These are phyloP conservation scores for Colletotrichum lini DNA, from an alignment of 2,329 filamentous ascomycete genomes.

Conservation along the genomic window DNA sequence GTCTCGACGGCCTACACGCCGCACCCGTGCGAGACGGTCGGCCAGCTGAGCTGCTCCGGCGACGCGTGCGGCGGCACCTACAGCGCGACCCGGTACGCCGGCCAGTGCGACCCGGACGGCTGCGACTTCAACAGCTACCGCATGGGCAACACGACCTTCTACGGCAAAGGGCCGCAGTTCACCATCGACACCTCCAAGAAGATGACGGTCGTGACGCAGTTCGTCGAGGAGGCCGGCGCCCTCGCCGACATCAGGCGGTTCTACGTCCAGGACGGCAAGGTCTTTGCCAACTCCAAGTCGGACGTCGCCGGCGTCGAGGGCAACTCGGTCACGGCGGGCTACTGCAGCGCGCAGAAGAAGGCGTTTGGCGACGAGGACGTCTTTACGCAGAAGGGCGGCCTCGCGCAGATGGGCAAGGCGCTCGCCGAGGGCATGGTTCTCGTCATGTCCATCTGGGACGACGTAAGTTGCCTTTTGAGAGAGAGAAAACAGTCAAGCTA, in stretches of 20 bases:
- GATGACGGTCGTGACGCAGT: conserved; percentile 78
- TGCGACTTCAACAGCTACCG: conserved; percentile 81
- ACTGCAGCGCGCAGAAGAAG: conserved; percentile 71
- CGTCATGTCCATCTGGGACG: conserved; percentile 72
- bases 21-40: conserved; percentile 71
- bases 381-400: conserved; percentile 71
- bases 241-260: conserved; percentile 74
- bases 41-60: conserved; percentile 65
- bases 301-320: conserved; percentile 55
- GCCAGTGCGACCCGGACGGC: conserved; percentile 77
- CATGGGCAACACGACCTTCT: conserved; percentile 75
- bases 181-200: conserved; percentile 72
- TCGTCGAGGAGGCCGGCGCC: conserved; percentile 63
- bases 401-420: conserved; percentile 68
- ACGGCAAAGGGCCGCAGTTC: conserved; percentile 66
- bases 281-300: conserved; percentile 69
- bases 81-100: conserved; percentile 68
- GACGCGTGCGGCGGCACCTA: conserved; percentile 69
- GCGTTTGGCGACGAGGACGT: conserved; percentile 68
- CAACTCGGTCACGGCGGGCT: conserved; percentile 68
- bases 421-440: conserved; percentile 62
- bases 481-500: too few relatives aligned
- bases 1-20: conserved; percentile 76
- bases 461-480: conserved; percentile 50
- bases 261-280: conserved; percentile 74